Conservation (phyloP, 345 rosid species). For the Dimocarpus longan region DNA sequence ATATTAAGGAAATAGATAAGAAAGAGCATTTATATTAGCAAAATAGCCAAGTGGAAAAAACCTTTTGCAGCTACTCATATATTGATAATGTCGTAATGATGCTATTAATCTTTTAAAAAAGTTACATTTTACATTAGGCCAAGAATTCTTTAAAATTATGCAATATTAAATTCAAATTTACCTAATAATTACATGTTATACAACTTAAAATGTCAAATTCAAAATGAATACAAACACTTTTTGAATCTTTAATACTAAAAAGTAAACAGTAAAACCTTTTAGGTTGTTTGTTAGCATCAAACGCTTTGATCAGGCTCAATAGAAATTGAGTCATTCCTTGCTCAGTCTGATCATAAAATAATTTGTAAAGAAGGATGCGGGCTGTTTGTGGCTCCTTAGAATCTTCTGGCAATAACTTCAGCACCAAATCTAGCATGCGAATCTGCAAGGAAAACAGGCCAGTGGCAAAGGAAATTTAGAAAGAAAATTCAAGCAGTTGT, state of each 20-base stretch:
- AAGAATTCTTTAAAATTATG: not conserved
- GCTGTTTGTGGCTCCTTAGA: conserved; percentile 89
- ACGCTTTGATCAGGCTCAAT: conserved; percentile 70
- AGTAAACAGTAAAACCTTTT: conserved; percentile 59
- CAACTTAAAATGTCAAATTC: not conserved
- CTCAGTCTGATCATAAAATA: conserved; percentile 95
- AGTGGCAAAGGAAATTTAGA: not conserved
- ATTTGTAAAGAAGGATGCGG: conserved; percentile 87
- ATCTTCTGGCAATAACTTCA: conserved; percentile 65
- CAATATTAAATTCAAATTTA: not conserved
- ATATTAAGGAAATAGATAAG: too few species aligned
- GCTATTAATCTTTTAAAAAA: too few species aligned
- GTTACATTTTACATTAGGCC: not conserved
- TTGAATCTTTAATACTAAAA: conserved; percentile 9
- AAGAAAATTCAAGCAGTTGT: not conserved
- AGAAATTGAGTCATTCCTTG: conserved; percentile 94
- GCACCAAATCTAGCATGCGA: conserved; percentile 71
- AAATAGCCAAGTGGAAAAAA: not conserved
- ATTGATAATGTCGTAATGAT: too few species aligned
- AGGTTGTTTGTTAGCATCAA: conserved; percentile 81
- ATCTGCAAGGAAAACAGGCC: conserved; percentile 55
- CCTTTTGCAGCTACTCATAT: not conserved
- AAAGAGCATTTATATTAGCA: not conserved
- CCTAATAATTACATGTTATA: not conserved
- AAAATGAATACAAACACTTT: not conserved